These are phyloP conservation scores for Parafenestella ontariensis DNA, from an alignment of 2,329 filamentous ascomycete species.

Conservation along the genomic window DNA sequence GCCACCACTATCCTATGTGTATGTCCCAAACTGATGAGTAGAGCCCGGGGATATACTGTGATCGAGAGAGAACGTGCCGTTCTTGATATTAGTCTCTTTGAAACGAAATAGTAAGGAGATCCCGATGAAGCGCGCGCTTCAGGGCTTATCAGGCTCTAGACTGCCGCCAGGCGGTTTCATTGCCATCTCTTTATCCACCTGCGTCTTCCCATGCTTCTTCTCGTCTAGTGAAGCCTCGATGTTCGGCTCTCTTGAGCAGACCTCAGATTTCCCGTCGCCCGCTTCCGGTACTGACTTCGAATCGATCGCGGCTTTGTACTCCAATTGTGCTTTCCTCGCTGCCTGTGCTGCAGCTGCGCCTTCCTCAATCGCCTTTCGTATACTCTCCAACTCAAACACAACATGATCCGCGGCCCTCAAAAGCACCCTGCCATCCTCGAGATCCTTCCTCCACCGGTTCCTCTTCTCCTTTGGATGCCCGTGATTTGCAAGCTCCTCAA, in stretches of 20 bases:
- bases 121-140: no score
- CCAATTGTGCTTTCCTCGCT: neutral
- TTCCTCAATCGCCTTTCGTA: neutral
- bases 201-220: neutral
- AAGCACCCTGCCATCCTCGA: conserved; percentile 30
- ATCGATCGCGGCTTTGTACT: neutral
- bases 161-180: neutral
- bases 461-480: conserved; percentile 13
- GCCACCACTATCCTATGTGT: no score
- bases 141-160: conserved; percentile 6
- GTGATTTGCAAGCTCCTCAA: conserved; percentile 19
- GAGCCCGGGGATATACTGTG: no score
- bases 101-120: no score
- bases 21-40: no score
- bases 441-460: conserved; percentile 26
- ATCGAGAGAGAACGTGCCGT: no score
- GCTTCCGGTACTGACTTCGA: neutral
- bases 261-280: neutral
- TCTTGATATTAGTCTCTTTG: no score
- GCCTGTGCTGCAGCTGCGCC: neutral
- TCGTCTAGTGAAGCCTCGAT: neutral
- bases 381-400: conserved; percentile 21
- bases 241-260: neutral
- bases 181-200: neutral
- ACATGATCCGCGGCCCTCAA: conserved; percentile 26